Conservation (phyloP, 441 rosid genomes). For the Eruca vesicaria region DNA sequence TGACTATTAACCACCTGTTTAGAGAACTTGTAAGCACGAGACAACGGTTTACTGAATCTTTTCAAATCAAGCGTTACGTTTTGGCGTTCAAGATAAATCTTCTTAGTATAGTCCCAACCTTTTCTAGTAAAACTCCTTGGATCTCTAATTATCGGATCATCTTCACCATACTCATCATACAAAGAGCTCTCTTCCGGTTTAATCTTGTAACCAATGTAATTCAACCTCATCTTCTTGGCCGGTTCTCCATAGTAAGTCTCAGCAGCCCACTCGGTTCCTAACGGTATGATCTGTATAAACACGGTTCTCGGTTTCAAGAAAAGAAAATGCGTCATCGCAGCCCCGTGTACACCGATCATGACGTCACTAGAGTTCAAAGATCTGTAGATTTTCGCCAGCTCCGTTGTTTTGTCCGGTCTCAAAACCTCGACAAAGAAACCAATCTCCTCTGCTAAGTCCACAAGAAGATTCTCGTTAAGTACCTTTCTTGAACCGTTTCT, state of each 20-base stretch:
- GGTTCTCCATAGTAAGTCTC: conserved; percentile 87
- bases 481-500: conserved; percentile 71
- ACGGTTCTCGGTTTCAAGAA: conserved; percentile 72
- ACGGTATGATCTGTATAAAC: conserved; percentile 80
- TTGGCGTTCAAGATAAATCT: conserved; percentile 74
- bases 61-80: conserved; percentile 55
- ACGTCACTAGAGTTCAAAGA: conserved; percentile 73
- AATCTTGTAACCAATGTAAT: conserved; percentile 69
- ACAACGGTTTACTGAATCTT: conserved; percentile 51
- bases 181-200: conserved; percentile 72
- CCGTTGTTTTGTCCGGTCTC: conserved; percentile 63
- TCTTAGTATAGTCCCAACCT: conserved; percentile 90
- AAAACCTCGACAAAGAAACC: conserved; percentile 69
- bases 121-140: conserved; percentile 57
- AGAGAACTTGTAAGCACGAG: conserved; percentile 31
- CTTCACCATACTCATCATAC: conserved; percentile 47
- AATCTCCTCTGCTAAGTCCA: conserved; percentile 55
- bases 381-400: conserved; percentile 68
- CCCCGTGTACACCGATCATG: conserved; percentile 94
- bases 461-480: conserved; percentile 57
- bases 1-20: background rate
- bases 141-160: conserved; percentile 42
- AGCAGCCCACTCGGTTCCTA: conserved; percentile 94
- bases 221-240: conserved; percentile 70
- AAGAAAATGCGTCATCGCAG: conserved; percentile 91